Evolutionary conservation across 78 protist genomes (phyloP), one percentile per base, ranked within the genome.

Genomic region (Dictyostelium brefeldianum): DNA sequence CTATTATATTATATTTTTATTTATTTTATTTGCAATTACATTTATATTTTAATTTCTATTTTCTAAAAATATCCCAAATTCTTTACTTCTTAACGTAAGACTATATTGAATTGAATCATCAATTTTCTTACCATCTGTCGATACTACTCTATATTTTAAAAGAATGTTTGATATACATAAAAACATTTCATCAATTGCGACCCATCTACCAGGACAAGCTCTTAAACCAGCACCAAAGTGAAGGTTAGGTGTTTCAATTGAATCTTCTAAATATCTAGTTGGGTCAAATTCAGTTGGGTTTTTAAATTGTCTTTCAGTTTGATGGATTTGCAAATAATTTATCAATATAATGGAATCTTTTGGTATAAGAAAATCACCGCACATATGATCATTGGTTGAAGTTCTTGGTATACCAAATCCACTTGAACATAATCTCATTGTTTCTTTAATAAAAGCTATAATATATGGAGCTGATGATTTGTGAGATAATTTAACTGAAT

Each of bases 41-140:
- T n/a, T n/a, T n/a, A n/a, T n/a, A n/a, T n/a, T 36, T 36, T 36
- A 36, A 36, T 36, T 36, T 36, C 43, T 36, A 36, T 36, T 36
- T 36, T 36, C 43, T 36, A 36, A 36, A 36, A 36, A 36, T 36
- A 36, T 36, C 2, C 43, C 43, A 36, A 36, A 36, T 36, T 36
- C 43, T 36, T 36, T 36, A 36, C 43, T 36, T 36, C 43, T 36
- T 36, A 36, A 36, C 1, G 89, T 81, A 6, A 81, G 12, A 53
- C 89, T 78, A 69, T 64, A 81, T 25, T 29, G 9, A 10, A 67
- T 79, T 18, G 79, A 48, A 1, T 81, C 89, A 29, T 81, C 79
- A 29, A 67, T 67, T 67, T 25, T 25, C 51, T 69, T 65, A 0
- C 36, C 59, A 69, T 69, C 78, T 0, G 51, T 1, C 14, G 89